These are phyloP conservation scores for Aspergillus phoenicis DNA, from an alignment of 2,329 filamentous ascomycete genomes.

Conservation along the genomic window DNA sequence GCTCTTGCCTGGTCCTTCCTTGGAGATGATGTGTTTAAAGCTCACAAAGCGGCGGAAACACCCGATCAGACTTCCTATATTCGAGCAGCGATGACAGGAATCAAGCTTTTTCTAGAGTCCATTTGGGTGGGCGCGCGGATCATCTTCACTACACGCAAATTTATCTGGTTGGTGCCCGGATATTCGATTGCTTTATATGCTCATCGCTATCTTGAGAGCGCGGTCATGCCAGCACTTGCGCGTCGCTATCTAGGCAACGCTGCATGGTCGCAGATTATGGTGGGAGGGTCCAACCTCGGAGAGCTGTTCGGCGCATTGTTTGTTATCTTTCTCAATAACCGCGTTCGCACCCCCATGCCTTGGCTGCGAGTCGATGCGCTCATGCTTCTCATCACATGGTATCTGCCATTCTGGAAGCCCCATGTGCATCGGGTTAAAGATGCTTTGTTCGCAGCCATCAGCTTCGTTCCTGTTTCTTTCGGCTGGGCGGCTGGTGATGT, in stretches of 20 bases:
- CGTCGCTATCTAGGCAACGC: conserved; percentile 21
- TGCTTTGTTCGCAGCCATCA: conserved; percentile 19
- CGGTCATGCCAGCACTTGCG: conserved; percentile 18
- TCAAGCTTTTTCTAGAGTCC: conserved; percentile 18
- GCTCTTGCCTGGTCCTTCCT: conserved; percentile 19
- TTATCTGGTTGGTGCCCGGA: conserved; percentile 21
- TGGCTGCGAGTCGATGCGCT: conserved; percentile 21
- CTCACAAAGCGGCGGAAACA: conserved; percentile 2
- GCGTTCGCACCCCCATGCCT: conserved; percentile 17
- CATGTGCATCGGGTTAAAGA: conserved; percentile 1
- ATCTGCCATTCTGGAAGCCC: conserved; percentile 20
- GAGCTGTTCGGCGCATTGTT: conserved; percentile 21
- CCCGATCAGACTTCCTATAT: conserved; percentile 14
- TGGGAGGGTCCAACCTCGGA: conserved; percentile 21
- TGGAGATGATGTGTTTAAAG: conserved; percentile 11
- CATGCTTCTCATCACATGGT: conserved; percentile 21
- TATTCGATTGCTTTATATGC: conserved; percentile 19
- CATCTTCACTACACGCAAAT: conserved; percentile 21
- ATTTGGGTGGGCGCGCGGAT: conserved; percentile 20
- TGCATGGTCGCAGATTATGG: conserved; percentile 21
- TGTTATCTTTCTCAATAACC: conserved; percentile 17
- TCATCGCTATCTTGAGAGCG: conserved; percentile 21
- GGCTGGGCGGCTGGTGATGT: conserved; percentile 22
- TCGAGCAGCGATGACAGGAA: conserved; percentile 14
- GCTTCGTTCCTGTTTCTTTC: conserved; percentile 19